Evolutionary conservation across 2,329 filamentous ascomycete species (phyloP), one percentile per base, ranked within the genome.

Genomic region (Microcyclospora tardicrescens): DNA sequence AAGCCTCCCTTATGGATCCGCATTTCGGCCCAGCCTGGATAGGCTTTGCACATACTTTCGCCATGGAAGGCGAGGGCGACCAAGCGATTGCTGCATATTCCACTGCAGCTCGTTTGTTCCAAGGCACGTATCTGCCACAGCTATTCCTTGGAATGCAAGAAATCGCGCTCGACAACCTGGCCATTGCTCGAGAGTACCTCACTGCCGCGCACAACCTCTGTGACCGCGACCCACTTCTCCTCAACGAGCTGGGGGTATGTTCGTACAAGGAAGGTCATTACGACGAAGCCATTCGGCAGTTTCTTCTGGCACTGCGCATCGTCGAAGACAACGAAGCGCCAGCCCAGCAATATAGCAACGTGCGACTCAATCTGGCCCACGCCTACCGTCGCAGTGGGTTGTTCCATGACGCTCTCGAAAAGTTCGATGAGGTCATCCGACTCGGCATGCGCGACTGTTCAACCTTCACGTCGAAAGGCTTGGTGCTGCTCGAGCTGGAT

Each of bases 11-110:
- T 68, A 89, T 98, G 79, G 87, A 98, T 56, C 84, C 89, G 6
- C 89, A 96, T 63, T 98, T 94, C 53, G 89, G 89, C 0, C 84
- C 91, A 1, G 91, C 91, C 2, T 98, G 91, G 91, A 96, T 98
- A 47, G 91, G 93, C 1, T 98, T 98, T 56, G 91, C 91, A 1
- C 93, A 98, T 60, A 98, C 91, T 0, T 98, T 98, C 58, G 91
- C 91, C 1, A 87, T 86, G 10, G 91, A 98, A 60, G 91, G 91
- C 37, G 91, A 98, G 61, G 87, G 96, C 60, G 91, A 98, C 59
- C 91, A 98, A 63, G 91, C 91, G 35, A 95, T 98, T 46, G 93
- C 87, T 8, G 91, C 93, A 0, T 98, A 98, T 64, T 93, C 84
- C 24, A 98, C 91, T 1, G 91, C 91, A 1, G 89, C 89, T 2